Percentiles rank a stretch among this genome's conserved stretches.
phyloP scores from a whole-genome alignment of 1,284 basidiomycete genomes.

The Papiliotrema flavescens region DNA sequence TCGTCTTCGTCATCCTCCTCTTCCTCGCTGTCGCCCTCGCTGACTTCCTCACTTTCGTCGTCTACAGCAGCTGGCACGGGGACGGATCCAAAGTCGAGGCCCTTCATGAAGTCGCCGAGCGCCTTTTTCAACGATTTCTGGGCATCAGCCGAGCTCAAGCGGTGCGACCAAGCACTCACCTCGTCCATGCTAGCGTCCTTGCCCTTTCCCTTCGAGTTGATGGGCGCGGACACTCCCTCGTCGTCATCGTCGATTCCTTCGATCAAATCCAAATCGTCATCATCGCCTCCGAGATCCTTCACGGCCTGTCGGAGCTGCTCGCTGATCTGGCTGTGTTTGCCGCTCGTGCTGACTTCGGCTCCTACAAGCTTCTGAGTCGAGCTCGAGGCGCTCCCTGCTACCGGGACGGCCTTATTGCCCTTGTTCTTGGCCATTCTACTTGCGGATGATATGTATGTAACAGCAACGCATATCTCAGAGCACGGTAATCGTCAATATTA shows the following conservation, averaged over 20 bases:
- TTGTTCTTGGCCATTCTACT: slow-evolving; percentile 3
- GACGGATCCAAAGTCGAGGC: slow-evolving; percentile 52
- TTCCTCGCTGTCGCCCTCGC: slow-evolving; percentile 28
- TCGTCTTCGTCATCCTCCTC: slow-evolving; percentile 35
- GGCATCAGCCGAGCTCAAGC: slow-evolving; percentile 28
- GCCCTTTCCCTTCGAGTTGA: slow-evolving; percentile 14
- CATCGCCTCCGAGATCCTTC: slow-evolving; percentile 56
- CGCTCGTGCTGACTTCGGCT: background rate
- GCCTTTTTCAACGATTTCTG: slow-evolving; percentile 55
- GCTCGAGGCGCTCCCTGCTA: background rate
- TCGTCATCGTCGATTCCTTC: slow-evolving; percentile 51
- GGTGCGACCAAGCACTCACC: background rate
- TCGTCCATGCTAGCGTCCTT: slow-evolving; percentile 34
- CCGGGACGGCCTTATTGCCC: background rate
- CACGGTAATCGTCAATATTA: background rate
- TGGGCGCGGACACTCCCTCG: slow-evolving; percentile 22
- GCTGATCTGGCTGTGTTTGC: slow-evolving; percentile 21
- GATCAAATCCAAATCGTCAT: slow-evolving; percentile 54
- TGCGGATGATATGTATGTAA: background rate
- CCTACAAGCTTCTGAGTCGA: background rate
- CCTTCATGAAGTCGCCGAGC: slow-evolving; percentile 60
- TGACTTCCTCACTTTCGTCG: slow-evolving; percentile 22
- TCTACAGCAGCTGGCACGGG: slow-evolving; percentile 13
- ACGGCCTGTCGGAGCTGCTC: slow-evolving; percentile 48
- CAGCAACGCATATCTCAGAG: background rate